phyloP scores from a whole-genome alignment of 1,284 basidiomycete genomes.

The Fomitopsis palustris region DNA sequence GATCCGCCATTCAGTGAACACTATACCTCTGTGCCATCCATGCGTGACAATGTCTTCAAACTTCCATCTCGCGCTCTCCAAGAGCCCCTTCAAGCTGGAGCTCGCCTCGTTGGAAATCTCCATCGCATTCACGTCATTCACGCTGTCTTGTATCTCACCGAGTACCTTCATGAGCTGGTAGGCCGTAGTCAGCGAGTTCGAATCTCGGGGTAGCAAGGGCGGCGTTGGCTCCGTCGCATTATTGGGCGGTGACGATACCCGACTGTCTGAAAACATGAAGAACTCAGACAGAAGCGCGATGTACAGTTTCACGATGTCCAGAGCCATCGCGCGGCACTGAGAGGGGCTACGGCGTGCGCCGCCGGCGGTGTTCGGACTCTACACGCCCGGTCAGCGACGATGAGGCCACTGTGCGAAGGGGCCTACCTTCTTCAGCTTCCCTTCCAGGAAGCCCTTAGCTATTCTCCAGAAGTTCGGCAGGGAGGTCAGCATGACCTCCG shows the following conservation, averaged over 20 bases:
- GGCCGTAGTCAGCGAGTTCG: constrained; percentile 81
- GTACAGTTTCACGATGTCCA: constrained; percentile 88
- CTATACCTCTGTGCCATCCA: constrained; percentile 80
- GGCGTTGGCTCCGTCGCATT: constrained; percentile 36
- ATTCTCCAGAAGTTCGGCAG: constrained; percentile 96
- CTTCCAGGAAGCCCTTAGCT: constrained; percentile 87
- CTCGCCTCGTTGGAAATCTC: constrained; percentile 78
- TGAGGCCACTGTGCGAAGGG: not conserved
- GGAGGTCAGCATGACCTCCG: constrained; percentile 65
- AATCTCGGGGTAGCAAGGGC: constrained; percentile 69
- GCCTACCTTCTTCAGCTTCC: constrained; percentile 81
- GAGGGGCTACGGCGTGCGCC: constrained; percentile 66
- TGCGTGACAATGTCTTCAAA: constrained; percentile 82
- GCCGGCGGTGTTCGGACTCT: constrained; percentile 19
- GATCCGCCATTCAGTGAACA: not conserved
- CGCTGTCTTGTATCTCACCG: constrained; percentile 82
- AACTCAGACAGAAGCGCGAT: constrained; percentile 85
- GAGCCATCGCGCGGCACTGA: constrained; percentile 87
- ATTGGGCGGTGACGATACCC: constrained; percentile 46
- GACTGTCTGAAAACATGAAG: constrained; percentile 83
- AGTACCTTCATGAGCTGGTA: constrained; percentile 81
- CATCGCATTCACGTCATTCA: constrained; percentile 77
- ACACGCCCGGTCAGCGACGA: not conserved
- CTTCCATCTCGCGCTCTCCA: constrained; percentile 85
- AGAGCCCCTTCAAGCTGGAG: constrained; percentile 64